Base-by-base conservation (phyloP, 1,284 basidiomycete species). In the Ustilago loliicola region DNA sequence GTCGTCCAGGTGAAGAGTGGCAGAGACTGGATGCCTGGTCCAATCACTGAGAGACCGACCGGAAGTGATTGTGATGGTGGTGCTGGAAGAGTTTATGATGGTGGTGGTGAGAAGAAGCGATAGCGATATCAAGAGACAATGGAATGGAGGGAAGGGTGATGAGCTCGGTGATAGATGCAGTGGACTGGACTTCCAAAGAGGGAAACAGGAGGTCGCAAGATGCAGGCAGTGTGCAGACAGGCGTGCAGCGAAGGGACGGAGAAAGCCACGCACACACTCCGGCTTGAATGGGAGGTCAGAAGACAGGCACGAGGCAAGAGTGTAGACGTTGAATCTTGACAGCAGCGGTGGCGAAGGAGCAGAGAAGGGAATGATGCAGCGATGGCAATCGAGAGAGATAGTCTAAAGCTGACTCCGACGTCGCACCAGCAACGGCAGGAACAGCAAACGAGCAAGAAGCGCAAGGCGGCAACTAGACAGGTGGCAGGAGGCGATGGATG, bases 161-260 rank as follows among this genome's bases (percentile, higher is more conserved):
- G 36, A 40, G 54, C 6, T 17, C 19, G 23, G 21, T 38, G 54
- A 56, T 42, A 21, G 53, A 42, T 23, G 54, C 23, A 50, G 23
- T 27, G 29, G 21, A 54, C 52, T 54, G 32, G 13, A 2, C 40
- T 57, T 57, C 30, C 27, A 29, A 29, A 42, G 61, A 61, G 38
- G 61, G 52, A 6, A 55, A 47, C 48, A 32, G 42, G 48, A 52
- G 42, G 29, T 32, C 36, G n/a, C 19, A 45, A 27, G n/a, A 52
- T 61, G 51, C 60, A 62, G 40, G 60, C 40, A 42, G 51, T 53
- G 34, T 52, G 38, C 51, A 53, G 36, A 45, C 51, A 36, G 23
- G 50, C 45, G 8, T 54, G 52, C 52, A 42, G 54, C 38, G 34
- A 42, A 32, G 29, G 45, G 29, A 30, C 34, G 47, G 27, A 47